These are phyloP conservation scores for Trichoderma polysporum DNA, from an alignment of 2,329 filamentous ascomycete genomes.

Conservation along the genomic window DNA sequence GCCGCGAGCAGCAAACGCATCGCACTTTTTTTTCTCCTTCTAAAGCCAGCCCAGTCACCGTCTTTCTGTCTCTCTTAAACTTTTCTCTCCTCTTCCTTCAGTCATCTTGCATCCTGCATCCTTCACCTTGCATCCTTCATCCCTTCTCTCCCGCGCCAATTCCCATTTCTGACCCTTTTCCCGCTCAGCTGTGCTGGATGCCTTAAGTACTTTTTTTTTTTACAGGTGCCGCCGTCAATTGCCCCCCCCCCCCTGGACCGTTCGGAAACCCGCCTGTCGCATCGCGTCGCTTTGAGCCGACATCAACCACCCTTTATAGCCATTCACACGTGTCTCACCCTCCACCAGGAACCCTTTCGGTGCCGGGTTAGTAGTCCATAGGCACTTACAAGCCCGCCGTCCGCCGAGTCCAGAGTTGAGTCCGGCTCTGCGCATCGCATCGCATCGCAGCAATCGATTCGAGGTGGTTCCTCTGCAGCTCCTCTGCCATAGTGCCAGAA, in stretches of 20 bases:
- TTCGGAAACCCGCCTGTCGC: constrained; percentile 14
- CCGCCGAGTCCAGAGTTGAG: background rate
- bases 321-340: constrained; percentile 25
- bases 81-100: background rate
- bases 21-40: constrained; percentile 15
- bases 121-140: background rate
- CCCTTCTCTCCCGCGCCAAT: background rate
- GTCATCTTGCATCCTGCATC: background rate
- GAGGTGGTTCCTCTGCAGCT: constrained; percentile 1
- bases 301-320: constrained; percentile 21
- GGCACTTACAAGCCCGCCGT: constrained; percentile 8
- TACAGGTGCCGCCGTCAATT: constrained; percentile 19
- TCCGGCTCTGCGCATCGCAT: constrained; percentile 1
- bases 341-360: constrained; percentile 13
- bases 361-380: background rate
- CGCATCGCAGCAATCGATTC: background rate
- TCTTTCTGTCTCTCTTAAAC: constrained; percentile 3
- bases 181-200: background rate
- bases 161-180: background rate
- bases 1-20: constrained; percentile 19
- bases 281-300: constrained; percentile 21
- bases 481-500: constrained; percentile 1
- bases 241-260: constrained; percentile 9
- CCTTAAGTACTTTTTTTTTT: background rate
- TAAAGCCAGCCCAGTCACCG: constrained; percentile 12